Conservation (phyloP, 169 alveolate genomes). For the Eimeria tenella region DNA sequence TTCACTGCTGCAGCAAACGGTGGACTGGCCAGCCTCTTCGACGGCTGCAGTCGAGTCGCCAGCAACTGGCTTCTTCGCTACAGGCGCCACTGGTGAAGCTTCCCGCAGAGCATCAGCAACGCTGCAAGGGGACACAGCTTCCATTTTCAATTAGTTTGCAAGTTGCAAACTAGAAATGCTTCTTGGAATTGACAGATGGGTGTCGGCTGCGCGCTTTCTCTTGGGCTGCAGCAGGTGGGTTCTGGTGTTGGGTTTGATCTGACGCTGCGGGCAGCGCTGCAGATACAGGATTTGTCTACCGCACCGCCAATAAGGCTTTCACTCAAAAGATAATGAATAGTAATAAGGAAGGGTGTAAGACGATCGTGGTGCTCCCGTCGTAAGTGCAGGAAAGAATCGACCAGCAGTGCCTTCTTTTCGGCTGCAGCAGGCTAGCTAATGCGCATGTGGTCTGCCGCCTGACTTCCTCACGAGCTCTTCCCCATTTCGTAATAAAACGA, state of each 20-base stretch:
- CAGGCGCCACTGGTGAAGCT: not conserved
- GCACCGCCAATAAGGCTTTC: not conserved
- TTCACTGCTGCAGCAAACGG: slow-evolving; percentile 73
- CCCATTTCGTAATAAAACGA: too few species aligned
- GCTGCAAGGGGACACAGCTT: not conserved
- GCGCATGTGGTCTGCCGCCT: slow-evolving; percentile 33
- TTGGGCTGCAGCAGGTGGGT: not conserved
- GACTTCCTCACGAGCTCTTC: not conserved
- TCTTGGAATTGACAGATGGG: not conserved
- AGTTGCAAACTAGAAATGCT: not conserved
- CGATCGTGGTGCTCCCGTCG: not conserved
- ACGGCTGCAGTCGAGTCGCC: slow-evolving; percentile 42
- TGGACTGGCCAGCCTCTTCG: slow-evolving; percentile 69
- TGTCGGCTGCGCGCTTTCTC: slow-evolving; percentile 8
- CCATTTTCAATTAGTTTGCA: not conserved
- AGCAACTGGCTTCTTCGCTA: not conserved
- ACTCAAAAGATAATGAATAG: not conserved
- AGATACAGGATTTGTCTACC: not conserved
- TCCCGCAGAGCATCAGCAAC: slow-evolving; percentile 20
- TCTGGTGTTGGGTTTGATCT: not conserved
- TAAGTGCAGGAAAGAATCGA: slow-evolving; percentile 25
- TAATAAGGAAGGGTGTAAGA: slow-evolving; percentile 48
- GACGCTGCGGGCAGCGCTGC: not conserved
- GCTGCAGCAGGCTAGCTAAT: slow-evolving; percentile 67
- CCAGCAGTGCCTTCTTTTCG: slow-evolving; percentile 34